phyloP scores from a whole-genome alignment of 768 basidiomycete species.

The Austroboletus festivus region DNA sequence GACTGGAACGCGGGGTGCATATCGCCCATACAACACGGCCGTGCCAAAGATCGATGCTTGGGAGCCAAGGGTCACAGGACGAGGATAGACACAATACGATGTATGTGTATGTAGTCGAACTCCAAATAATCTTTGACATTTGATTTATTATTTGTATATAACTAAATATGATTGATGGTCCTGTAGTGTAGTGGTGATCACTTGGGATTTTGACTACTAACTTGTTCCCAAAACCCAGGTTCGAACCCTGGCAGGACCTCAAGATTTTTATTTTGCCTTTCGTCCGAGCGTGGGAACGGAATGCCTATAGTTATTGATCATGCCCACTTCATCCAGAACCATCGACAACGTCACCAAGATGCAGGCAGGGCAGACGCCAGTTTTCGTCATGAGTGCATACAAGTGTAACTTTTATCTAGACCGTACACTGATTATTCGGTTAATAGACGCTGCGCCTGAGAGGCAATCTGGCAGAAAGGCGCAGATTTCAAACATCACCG shows the following conservation, averaged over 20 bases:
- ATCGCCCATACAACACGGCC: constrained; percentile 83
- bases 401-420: not conserved
- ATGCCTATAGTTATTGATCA: too few species aligned
- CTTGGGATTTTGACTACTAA: constrained; percentile 21
- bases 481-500: constrained; percentile 94
- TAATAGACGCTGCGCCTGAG: constrained; percentile 86
- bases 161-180: constrained; percentile 3
- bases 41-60: constrained; percentile 80
- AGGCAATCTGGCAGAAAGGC: constrained; percentile 93
- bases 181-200: constrained; percentile 30
- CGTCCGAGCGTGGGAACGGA: too few species aligned
- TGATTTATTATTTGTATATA: not conserved
- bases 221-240: constrained; percentile 23
- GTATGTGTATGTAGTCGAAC: not conserved
- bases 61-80: constrained; percentile 67
- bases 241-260: constrained; percentile 27
- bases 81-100: constrained; percentile 30
- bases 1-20: constrained; percentile 91
- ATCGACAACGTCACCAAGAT: too few species aligned
- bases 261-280: constrained; percentile 1
- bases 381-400: constrained; percentile 74
- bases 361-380: constrained; percentile 60
- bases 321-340: too few species aligned
- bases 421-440: not conserved
- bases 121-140: too few species aligned